Base-by-base conservation (phyloP, 768 basidiomycete species). In the Trametes cinnabarina region DNA sequence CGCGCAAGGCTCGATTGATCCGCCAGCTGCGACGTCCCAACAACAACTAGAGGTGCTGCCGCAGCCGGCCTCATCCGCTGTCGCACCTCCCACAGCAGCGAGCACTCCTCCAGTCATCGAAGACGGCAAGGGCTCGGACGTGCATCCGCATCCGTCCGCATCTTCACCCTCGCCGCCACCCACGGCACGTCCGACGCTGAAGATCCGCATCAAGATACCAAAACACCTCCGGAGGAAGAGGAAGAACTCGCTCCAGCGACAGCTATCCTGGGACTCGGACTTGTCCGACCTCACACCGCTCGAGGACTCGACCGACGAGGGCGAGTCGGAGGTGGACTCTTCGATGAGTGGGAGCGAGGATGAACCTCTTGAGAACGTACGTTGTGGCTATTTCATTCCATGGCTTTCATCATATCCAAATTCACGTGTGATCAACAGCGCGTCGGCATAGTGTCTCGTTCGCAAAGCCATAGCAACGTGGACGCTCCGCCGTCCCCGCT, bases 201-300 rank as follows among this genome's bases (percentile, higher is more conserved):
- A 25, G 25, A 46, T 46, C 14, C 44, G 44, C 17, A 39, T 39
- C 37, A 39, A 39, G 37, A 5, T 39, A 4, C 37, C 37, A 5
- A 39, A 39, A n/a, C 37, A 32, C 12, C 30, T 32, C 30, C 6
- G 30, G 30, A 32, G 37, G 15, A 39, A 5, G 5, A 39, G 37
- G 15, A 39, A 22, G 9, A 15, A n/a, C 19, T 26, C 17, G 6
- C 32, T 43, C 6, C 10, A 14, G 48, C 42, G 42, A 17, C 37
- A 32, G 40, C 51, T 55, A 4, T 47, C 14, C 2, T 65, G 64
- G 63, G 61, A 64, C 17, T 60, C 63, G 50, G 65, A 68, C 47
- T 51, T 56, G 6, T 70, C 69, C 2, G 69, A 70, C 4, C 53
- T 70, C 25, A 68, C 67, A 4, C 66, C 69, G 3, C 47, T 66